Evolutionary conservation across 2,329 filamentous ascomycete species (phyloP).

Genomic region (Fusarium annulatum): DNA sequence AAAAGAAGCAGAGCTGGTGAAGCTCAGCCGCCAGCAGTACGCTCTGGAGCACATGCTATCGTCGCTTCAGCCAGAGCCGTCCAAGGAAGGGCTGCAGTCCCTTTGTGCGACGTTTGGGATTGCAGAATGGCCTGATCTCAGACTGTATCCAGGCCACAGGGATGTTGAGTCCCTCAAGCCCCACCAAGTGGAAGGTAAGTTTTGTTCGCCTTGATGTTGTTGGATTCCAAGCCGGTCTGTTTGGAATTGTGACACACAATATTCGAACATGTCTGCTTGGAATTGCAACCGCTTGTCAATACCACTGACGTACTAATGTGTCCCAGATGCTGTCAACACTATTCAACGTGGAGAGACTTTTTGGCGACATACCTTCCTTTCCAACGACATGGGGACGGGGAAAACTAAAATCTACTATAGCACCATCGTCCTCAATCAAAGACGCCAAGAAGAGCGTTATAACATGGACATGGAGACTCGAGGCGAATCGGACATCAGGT

Average conservation of each 20-base stretch:
- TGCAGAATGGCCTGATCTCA: accelerated
- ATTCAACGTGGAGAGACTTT: not conserved
- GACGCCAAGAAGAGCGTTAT: not conserved
- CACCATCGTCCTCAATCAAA: not conserved
- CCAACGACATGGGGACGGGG: accelerated
- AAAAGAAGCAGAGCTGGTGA: accelerated
- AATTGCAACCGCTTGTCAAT: not conserved
- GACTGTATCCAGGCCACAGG: accelerated
- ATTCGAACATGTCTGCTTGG: too few relatives aligned
- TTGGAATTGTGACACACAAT: too few relatives aligned
- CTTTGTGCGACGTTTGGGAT: accelerated
- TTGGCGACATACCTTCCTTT: not conserved
- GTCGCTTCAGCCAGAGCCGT: not conserved
- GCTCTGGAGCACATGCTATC: accelerated
- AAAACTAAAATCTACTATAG: not conserved
- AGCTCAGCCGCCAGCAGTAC: not conserved
- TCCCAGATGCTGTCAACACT: not conserved
- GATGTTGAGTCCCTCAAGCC: not conserved
- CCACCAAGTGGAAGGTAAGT: not conserved
- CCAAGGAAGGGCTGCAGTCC: not conserved
- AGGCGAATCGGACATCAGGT: not conserved
- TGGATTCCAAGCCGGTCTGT: too few relatives aligned
- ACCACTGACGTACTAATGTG: not conserved
- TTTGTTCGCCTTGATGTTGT: not conserved
- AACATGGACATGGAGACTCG: not conserved